Conservation (phyloP, 78 protist species). For the Salpingoeca rosetta region DNA sequence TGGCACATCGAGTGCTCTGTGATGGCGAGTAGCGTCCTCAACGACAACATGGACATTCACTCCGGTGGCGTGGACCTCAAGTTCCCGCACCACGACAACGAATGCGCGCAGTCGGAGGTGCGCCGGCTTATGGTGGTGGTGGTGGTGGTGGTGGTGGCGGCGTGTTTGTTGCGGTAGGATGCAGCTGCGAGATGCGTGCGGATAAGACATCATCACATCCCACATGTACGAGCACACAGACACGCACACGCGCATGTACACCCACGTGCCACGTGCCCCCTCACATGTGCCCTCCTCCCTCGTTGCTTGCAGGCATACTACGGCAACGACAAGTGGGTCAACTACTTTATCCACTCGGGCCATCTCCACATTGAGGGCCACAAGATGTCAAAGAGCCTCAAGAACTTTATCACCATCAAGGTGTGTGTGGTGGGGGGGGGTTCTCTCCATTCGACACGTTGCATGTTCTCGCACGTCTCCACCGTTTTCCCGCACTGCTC, state of each 20-base stretch:
- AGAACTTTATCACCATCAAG: constrained; percentile 95
- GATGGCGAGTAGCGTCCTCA: constrained; percentile 71
- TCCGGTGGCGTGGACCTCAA: constrained; percentile 92
- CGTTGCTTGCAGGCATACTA: constrained; percentile 35
- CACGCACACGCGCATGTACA: not conserved
- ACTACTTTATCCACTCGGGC: constrained; percentile 83
- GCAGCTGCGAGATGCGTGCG: no score
- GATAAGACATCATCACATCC: not conserved
- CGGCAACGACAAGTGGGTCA: constrained; percentile 69
- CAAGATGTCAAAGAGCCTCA: constrained; percentile 95
- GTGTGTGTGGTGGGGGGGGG: constrained; percentile 11
- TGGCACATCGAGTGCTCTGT: constrained; percentile 99
- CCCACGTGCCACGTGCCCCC: not conserved
- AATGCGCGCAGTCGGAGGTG: constrained; percentile 93
- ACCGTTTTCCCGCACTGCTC: no score
- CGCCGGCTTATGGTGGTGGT: no score
- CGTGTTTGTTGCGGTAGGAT: constrained; percentile 51
- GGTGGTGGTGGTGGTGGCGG: no score
- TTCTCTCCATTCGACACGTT: no score
- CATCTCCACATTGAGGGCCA: constrained; percentile 81
- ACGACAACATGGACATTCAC: constrained; percentile 53
- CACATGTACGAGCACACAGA: not conserved
- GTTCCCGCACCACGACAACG: constrained; percentile 99
- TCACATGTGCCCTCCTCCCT: no score
- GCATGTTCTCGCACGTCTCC: no score